phyloP scores from a whole-genome alignment of 441 rosid species.

The Erodium chrysanthum region DNA sequence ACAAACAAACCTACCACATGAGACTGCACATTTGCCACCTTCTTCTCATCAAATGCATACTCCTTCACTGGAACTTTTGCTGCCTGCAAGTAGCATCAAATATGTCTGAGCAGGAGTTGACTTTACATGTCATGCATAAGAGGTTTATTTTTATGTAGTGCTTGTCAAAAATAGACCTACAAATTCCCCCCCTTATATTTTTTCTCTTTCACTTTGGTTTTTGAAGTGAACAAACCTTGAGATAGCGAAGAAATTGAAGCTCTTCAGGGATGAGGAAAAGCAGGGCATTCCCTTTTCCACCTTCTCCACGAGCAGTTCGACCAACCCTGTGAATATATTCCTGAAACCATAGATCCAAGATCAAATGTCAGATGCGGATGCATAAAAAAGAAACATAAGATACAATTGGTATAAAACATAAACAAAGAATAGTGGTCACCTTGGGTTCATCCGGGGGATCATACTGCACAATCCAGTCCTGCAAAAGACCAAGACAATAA shows the following conservation, averaged over 20 bases:
- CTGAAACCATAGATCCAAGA: conserved; percentile 32
- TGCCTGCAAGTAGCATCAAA: conserved; percentile 32
- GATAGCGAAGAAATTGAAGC: conserved; percentile 72
- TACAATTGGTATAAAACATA: background rate
- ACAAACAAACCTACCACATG: conserved; percentile 48
- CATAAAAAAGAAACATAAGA: background rate
- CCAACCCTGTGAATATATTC: conserved; percentile 97
- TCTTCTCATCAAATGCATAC: conserved; percentile 76
- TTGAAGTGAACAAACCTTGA: conserved; percentile 30
- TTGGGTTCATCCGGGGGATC: conserved; percentile 99
- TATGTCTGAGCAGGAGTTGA: conserved; percentile 8
- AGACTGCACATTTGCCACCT: conserved; percentile 73
- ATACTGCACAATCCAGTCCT: conserved; percentile 97
- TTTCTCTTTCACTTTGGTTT: background rate
- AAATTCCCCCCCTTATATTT: too few species aligned
- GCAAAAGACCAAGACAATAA: conserved; percentile 11
- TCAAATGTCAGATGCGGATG: background rate
- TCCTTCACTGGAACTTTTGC: conserved; percentile 92
- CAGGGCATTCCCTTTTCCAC: conserved; percentile 86
- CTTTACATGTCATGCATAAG: background rate
- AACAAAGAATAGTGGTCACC: conserved; percentile 29
- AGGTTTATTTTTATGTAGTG: background rate
- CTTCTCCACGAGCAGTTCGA: conserved; percentile 98
- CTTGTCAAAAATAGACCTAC: background rate
- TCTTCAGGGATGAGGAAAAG: conserved; percentile 91